Evolutionary conservation across 1,139 yeast species (phyloP).

Genomic region (Kodamaea ohmeri): DNA sequence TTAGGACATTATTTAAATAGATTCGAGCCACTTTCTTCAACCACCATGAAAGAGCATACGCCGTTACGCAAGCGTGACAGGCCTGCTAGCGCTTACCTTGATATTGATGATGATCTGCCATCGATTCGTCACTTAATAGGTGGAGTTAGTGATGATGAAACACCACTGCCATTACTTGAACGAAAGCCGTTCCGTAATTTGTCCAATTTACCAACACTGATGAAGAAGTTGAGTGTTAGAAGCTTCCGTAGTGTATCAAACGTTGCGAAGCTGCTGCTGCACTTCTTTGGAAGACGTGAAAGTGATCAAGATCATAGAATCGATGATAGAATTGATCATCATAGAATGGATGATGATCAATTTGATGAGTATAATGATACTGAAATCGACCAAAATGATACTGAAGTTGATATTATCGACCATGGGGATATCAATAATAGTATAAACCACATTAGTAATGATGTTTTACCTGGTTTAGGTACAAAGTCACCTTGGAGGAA

Average conservation of each 20-base stretch:
- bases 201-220: constrained; percentile 22
- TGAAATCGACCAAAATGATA: too few species aligned
- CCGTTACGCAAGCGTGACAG: constrained; percentile 8
- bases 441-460: too few species aligned
- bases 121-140: constrained; percentile 9
- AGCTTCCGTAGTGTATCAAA: constrained; percentile 20
- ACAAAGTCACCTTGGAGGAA: too few species aligned
- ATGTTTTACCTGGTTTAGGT: too few species aligned
- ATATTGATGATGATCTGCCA: constrained; percentile 15
- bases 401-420: too few species aligned
- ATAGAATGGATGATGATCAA: too few species aligned
- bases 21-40: not conserved
- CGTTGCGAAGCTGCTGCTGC: constrained; percentile 18
- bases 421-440: too few species aligned
- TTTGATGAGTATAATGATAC: too few species aligned
- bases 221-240: constrained; percentile 22
- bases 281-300: constrained; percentile 10
- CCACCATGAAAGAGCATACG: constrained; percentile 6
- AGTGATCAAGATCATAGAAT: not conserved
- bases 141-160: constrained; percentile 7
- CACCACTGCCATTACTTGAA: constrained; percentile 20
- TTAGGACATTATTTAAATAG: constrained; percentile 1
- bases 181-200: constrained; percentile 29
- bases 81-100: constrained; percentile 5
- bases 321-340: not conserved